A percentile compares a stretch with the other conserved stretches of the same genome.
phyloP scores from a whole-genome alignment of 495 filamentous ascomycete genomes.

The Penicillium paxilli region DNA sequence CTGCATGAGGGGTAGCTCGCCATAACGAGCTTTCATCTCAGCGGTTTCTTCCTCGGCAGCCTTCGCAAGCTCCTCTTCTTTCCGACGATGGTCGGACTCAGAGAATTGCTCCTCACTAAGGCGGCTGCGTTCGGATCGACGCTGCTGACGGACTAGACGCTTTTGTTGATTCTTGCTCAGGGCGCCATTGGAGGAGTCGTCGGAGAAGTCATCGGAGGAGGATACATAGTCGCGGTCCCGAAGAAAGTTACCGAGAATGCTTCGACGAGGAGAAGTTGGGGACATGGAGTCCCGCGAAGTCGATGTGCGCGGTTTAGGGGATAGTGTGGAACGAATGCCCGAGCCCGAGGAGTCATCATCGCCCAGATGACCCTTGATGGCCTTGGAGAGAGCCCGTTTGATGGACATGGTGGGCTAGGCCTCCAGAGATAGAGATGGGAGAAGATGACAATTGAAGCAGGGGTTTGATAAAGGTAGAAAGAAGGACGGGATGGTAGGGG shows the following conservation, averaged over 20 bases:
- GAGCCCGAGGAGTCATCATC: conserved; percentile 27
- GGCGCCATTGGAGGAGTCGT: conserved; percentile 36
- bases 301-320: conserved; percentile 17
- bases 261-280: conserved; percentile 37
- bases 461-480: neutral
- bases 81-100: conserved; percentile 44
- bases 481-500: conserved; percentile 4
- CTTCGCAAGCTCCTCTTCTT: conserved; percentile 44
- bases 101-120: conserved; percentile 53
- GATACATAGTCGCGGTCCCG: conserved; percentile 42
- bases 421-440: neutral
- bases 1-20: conserved; percentile 56
- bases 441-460: neutral
- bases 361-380: conserved; percentile 23
- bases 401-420: conserved; percentile 40
- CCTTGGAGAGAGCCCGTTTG: conserved; percentile 46
- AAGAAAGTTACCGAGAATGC: conserved; percentile 42
- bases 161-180: conserved; percentile 57
- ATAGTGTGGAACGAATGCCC: conserved; percentile 12
- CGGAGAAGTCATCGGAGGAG: conserved; percentile 50
- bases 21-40: conserved; percentile 62
- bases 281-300: conserved; percentile 14
- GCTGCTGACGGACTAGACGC: conserved; percentile 45
- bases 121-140: conserved; percentile 45
- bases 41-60: conserved; percentile 38